Conservation (phyloP, 176 grass and related monocot genomes). For the Oryza officinalis region DNA sequence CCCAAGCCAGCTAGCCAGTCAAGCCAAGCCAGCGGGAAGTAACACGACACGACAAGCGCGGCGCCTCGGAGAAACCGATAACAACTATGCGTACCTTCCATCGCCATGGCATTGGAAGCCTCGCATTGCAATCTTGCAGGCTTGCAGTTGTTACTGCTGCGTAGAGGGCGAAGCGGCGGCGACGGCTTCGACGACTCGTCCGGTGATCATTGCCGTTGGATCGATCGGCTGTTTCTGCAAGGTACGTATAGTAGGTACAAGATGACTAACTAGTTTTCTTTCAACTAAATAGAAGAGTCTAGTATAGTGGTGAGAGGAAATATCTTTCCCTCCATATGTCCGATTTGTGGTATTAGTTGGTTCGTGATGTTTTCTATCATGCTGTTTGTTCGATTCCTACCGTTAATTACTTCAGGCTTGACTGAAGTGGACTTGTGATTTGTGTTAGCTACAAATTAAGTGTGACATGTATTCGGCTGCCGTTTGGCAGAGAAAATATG, state of each 20-base stretch:
- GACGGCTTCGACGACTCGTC: neutral
- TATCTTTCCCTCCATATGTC: too few species aligned
- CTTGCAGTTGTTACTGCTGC: neutral
- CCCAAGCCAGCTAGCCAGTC: slow-evolving; percentile 15
- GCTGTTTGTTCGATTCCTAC: neutral
- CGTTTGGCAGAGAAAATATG: neutral
- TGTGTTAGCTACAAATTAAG: neutral
- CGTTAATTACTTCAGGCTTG: neutral
- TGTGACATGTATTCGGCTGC: neutral
- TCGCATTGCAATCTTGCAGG: neutral
- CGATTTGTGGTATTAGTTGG: too few species aligned
- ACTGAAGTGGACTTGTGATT: neutral
- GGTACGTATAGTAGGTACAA: neutral
- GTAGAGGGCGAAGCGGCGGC: neutral
- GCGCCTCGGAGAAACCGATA: slow-evolving; percentile 42
- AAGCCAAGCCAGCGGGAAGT: too few species aligned
- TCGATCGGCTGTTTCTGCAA: neutral
- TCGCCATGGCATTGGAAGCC: slow-evolving; percentile 39
- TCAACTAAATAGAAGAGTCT: neutral
- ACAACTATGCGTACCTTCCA: slow-evolving; percentile 10
- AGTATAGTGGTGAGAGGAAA: too few species aligned
- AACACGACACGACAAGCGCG: neutral
- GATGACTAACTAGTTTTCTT: too few species aligned
- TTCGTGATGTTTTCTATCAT: neutral
- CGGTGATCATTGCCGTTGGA: neutral